Percentiles rank a stretch among this genome's conserved stretches.
Conservation (phyloP, 495 filamentous ascomycete species). For the Trypethelium eluteriae region DNA sequence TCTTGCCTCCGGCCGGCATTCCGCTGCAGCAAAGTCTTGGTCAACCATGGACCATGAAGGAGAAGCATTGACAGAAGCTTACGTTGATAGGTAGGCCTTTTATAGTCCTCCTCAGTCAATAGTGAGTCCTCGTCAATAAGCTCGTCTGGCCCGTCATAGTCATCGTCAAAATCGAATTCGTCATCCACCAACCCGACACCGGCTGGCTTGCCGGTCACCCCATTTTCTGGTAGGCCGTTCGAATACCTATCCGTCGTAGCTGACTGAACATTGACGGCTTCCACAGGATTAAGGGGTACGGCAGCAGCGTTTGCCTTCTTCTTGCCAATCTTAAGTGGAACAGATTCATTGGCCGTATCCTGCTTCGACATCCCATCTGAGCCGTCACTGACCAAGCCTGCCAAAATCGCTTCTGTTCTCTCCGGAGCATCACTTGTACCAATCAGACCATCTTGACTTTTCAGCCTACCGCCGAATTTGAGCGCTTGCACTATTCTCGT, state of each 20-base stretch:
- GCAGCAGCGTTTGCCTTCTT: constrained; percentile 47
- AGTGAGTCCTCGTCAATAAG: constrained; percentile 86
- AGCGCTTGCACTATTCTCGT: constrained; percentile 57
- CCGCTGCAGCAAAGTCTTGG: constrained; percentile 36
- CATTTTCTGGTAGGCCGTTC: constrained; percentile 19
- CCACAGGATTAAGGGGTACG: constrained; percentile 30
- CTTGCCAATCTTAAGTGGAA: constrained; percentile 66
- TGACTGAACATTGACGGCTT: constrained; percentile 20
- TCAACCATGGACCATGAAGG: not conserved
- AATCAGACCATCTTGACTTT: constrained; percentile 59
- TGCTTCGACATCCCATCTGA: constrained; percentile 64
- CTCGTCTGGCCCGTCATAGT: constrained; percentile 50
- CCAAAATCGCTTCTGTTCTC: constrained; percentile 66
- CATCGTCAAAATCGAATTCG: constrained; percentile 60
- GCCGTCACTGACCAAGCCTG: constrained; percentile 60
- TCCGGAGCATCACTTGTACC: constrained; percentile 41
- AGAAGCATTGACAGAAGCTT: constrained; percentile 8
- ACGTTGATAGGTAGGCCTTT: constrained; percentile 45
- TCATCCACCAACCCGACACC: constrained; percentile 70
- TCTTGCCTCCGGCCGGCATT: constrained; percentile 73
- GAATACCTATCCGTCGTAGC: constrained; percentile 20
- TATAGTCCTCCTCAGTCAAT: constrained; percentile 73
- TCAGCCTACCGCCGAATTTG: constrained; percentile 61
- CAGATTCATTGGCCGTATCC: constrained; percentile 53
- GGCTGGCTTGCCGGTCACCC: constrained; percentile 35